These are phyloP conservation scores for Rhodamnia rubescens DNA, from an alignment of 345 rosid genomes.

Conservation along the genomic window DNA sequence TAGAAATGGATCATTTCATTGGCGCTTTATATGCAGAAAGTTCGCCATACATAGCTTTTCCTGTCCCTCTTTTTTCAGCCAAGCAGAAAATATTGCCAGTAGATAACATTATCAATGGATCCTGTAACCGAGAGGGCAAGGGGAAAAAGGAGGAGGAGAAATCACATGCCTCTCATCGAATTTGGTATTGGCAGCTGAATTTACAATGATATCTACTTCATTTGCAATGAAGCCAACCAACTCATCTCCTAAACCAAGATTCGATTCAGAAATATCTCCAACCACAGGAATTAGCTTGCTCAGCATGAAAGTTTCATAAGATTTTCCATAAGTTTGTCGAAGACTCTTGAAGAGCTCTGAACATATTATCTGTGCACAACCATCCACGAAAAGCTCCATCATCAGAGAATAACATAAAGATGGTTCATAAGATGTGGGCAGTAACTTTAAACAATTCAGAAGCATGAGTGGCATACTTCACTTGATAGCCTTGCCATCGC, in stretches of 20 bases:
- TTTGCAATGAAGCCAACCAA: conserved; percentile 37
- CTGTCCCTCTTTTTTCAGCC: background rate
- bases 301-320: conserved; percentile 65
- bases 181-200: conserved; percentile 78
- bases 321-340: conserved; percentile 59
- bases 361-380: conserved; percentile 42
- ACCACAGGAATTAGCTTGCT: conserved; percentile 76
- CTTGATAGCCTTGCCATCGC: conserved; percentile 58
- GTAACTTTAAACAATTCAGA: background rate
- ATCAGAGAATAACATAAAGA: background rate
- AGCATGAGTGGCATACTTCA: conserved; percentile 41
- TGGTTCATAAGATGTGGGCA: background rate
- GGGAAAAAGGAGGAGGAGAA: background rate
- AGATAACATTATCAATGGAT: background rate
- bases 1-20: background rate
- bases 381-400: background rate
- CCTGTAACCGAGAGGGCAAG: background rate
- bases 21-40: background rate
- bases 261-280: conserved; percentile 55
- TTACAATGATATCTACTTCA: conserved; percentile 60
- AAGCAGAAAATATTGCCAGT: background rate
- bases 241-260: conserved; percentile 65
- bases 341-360: conserved; percentile 76
- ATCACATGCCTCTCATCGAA: conserved; percentile 26
- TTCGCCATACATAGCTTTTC: background rate